phyloP scores from a whole-genome alignment of 1,284 basidiomycete genomes.

The Boletus austroedulis region DNA sequence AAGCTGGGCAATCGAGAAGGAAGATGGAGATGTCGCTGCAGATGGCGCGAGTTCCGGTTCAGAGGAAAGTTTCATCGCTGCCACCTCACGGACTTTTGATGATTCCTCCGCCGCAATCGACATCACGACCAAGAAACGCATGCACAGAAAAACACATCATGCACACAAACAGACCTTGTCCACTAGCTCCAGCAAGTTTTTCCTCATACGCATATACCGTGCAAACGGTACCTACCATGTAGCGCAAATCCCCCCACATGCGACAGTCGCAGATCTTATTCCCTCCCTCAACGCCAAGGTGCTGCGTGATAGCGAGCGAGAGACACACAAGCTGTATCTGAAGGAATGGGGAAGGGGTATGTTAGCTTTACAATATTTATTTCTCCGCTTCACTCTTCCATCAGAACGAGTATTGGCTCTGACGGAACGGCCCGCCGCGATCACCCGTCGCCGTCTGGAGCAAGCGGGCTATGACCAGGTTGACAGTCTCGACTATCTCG shows the following conservation, averaged over 20 bases:
- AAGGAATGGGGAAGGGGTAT: slow-evolving; percentile 81
- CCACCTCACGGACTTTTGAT: slow-evolving; percentile 20
- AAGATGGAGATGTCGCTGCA: slow-evolving; percentile 19
- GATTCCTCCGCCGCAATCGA: slow-evolving; percentile 17
- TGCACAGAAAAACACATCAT: slow-evolving; percentile 27
- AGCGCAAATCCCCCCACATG: slow-evolving; percentile 60
- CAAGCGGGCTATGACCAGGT: slow-evolving; percentile 89
- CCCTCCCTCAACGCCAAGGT: slow-evolving; percentile 59
- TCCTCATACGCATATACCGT: slow-evolving; percentile 66
- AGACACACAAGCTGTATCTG: slow-evolving; percentile 75
- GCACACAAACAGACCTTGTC: slow-evolving; percentile 19
- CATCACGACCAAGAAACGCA: slow-evolving; percentile 17
- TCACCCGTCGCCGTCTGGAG: slow-evolving; percentile 81
- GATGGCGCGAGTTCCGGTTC: slow-evolving; percentile 29
- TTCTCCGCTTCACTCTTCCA: slow-evolving; percentile 7
- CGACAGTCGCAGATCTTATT: slow-evolving; percentile 71
- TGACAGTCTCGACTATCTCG: slow-evolving; percentile 81
- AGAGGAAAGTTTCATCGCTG: slow-evolving; percentile 28
- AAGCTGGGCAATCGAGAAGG: slow-evolving; percentile 38
- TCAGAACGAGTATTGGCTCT: slow-evolving; percentile 79
- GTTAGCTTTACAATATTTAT: slow-evolving; percentile 25
- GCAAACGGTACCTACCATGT: slow-evolving; percentile 75
- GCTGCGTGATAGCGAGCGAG: slow-evolving; percentile 44
- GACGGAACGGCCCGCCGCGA: slow-evolving; percentile 82
- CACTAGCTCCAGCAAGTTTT: slow-evolving; percentile 19